Evolutionary conservation across 371 early-diverging fungal genomes (phyloP), one percentile per base, ranked within the genome.

Genomic region (Encephalitozoon hellem): DNA sequence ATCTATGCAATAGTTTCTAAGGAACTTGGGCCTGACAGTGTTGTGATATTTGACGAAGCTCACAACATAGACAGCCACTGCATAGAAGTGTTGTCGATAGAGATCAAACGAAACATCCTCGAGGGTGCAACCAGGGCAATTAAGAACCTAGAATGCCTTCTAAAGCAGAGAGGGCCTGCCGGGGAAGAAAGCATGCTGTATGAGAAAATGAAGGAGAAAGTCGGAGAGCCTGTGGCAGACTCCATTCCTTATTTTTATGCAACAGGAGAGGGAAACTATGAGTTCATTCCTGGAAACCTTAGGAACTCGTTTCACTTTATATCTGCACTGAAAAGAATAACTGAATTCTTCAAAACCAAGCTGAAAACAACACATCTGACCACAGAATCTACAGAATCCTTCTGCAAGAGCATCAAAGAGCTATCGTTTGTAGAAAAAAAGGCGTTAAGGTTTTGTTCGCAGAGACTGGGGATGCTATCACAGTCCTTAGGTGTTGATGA

Each of bases 1-100:
- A 94, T 97, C 5, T 95, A 94, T 11, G 94, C 95, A 39, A 84
- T 96, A 54, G 92, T 97, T 6, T 93, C 93, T 0, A 90, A 89
- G 84, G 93, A 94, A 73, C 75, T 99, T 30, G 90, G 89, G 81
- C 45, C 65, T 26, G 92, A 97, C 72, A 88, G 90, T 67, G 94
- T 97, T 68, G 92, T 99, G 4, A 93, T 99, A 2, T 97, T 99
- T 88, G 99, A 99, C 86, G 98, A 99, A 82, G 98, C 98, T 2
- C 98, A 99, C 87, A 97, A 97, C 82, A 97, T 99, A 71, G 95
- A 93, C 89, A 87, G 43, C 34, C 69, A 78, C 38, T 97, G 98
- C 84, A 94, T 97, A 47, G 99, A 99, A 73, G 90, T 94, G 1
- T 82, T 97, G 52, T 92, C 93, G 76, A 89, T 96, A 69, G 94